These are phyloP conservation scores for Globisporangium solare DNA, from an alignment of 352 stramenopile genomes.

Conservation along the genomic window DNA sequence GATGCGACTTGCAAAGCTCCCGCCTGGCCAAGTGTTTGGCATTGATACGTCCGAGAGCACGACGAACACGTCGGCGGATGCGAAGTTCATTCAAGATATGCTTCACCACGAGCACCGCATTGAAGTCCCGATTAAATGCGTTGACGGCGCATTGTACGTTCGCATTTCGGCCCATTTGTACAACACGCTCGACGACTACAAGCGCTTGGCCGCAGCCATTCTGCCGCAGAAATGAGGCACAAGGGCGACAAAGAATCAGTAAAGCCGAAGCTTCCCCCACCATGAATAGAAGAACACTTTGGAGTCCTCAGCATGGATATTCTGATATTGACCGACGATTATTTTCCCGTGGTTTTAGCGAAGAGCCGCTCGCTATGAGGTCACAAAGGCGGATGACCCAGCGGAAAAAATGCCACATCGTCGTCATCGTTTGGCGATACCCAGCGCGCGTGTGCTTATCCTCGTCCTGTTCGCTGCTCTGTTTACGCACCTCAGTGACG, in stretches of 20 bases:
- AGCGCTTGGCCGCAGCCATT: constrained; percentile 36
- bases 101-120: constrained; percentile 76
- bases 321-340: not conserved
- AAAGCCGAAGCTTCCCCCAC: not conserved
- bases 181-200: constrained; percentile 85
- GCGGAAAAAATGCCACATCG: no score
- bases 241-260: no score
- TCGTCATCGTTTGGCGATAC: not conserved
- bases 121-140: constrained; percentile 92
- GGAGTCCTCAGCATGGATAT: no score
- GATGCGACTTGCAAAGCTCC: constrained; percentile 77
- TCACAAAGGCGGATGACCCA: no score
- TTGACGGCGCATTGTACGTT: constrained; percentile 84
- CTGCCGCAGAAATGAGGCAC: constrained; percentile 10
- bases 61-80: constrained; percentile 73
- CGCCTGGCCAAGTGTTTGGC: constrained; percentile 46
- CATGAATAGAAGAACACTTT: no score
- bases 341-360: not conserved
- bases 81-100: constrained; percentile 89
- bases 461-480: not conserved
- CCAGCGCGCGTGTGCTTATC: not conserved
- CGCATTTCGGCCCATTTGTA: constrained; percentile 92
- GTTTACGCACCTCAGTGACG: not conserved
- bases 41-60: constrained; percentile 15
- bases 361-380: not conserved